These are phyloP conservation scores for Blepharisma stoltei DNA, from an alignment of 73 alveolate species.

Conservation along the genomic window DNA sequence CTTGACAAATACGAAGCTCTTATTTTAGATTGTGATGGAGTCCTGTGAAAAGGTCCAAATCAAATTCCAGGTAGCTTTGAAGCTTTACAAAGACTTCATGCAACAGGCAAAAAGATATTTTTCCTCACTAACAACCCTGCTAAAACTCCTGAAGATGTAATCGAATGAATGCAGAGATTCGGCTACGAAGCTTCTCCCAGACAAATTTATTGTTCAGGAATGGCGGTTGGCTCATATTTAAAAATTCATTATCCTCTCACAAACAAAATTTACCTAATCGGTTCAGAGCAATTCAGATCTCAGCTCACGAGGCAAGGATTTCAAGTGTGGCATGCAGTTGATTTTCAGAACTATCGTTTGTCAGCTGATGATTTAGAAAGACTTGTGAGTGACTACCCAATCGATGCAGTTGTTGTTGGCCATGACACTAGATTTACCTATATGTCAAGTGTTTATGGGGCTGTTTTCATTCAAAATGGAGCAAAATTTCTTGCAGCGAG, in stretches of 20 bases:
- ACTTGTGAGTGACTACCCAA: conserved; percentile 45
- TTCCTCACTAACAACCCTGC: conserved; percentile 59
- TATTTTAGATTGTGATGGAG: conserved; percentile 59
- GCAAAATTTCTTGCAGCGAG: conserved; percentile 54
- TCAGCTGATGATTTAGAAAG: conserved; percentile 45
- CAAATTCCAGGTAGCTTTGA: conserved; percentile 39
- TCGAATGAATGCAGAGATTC: background rate
- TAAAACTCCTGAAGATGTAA: conserved; percentile 36
- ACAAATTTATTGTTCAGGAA: conserved; percentile 40
- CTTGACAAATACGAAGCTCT: conserved; percentile 39
- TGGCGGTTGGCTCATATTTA: conserved; percentile 36
- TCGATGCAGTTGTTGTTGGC: conserved; percentile 73
- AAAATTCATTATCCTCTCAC: conserved; percentile 27
- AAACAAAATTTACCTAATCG: conserved; percentile 40
- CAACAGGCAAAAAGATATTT: conserved; percentile 39
- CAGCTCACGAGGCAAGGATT: conserved; percentile 37
- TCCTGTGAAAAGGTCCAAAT: conserved; percentile 48
- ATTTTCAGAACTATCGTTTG: conserved; percentile 7
- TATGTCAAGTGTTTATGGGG: conserved; percentile 52
- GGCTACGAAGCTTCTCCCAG: background rate
- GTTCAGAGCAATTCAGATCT: conserved; percentile 43
- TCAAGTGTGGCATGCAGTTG: conserved; percentile 29
- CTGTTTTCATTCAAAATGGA: conserved; percentile 60
- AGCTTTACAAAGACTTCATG: conserved; percentile 30
- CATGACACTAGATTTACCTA: conserved; percentile 45